These are phyloP conservation scores for Tolypocladium sp. DNA, from an alignment of 2,329 filamentous ascomycete genomes.

Conservation along the genomic window DNA sequence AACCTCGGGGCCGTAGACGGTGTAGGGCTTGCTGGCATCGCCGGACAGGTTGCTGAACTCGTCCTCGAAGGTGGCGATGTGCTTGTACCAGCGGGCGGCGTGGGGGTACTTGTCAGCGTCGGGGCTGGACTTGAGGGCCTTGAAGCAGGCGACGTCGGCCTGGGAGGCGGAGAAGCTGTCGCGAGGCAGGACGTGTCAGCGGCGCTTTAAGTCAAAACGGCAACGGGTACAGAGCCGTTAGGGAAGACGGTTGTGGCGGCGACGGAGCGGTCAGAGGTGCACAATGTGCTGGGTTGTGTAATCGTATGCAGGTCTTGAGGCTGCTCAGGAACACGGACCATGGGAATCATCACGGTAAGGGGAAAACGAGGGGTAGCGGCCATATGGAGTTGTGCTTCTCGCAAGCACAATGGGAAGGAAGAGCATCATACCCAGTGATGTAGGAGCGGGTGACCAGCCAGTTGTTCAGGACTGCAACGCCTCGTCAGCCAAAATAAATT, in stretches of 20 bases:
- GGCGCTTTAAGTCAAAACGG: background rate
- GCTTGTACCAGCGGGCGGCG: slow-evolving; percentile 97
- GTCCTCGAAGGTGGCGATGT: slow-evolving; percentile 85
- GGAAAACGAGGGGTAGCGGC: background rate
- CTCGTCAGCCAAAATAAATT: background rate
- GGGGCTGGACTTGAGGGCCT: slow-evolving; percentile 70
- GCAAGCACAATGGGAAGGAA: background rate
- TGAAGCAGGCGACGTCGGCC: slow-evolving; percentile 93
- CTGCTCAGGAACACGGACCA: background rate
- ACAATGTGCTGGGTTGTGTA: background rate
- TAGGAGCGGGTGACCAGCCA: slow-evolving; percentile 67
- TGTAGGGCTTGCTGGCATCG: slow-evolving; percentile 82
- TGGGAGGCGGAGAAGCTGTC: slow-evolving; percentile 61
- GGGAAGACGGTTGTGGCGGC: background rate
- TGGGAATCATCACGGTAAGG: background rate
- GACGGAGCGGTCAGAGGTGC: background rate
- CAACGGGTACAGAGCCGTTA: background rate
- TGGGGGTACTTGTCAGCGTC: slow-evolving; percentile 82
- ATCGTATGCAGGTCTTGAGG: background rate
- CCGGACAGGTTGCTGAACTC: slow-evolving; percentile 88
- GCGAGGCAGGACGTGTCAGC: slow-evolving; percentile 1
- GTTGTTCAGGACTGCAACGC: slow-evolving; percentile 50
- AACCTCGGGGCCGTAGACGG: slow-evolving; percentile 82
- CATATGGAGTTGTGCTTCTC: background rate
- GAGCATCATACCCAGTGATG: slow-evolving; percentile 61